A percentile compares a stretch with the other conserved stretches of the same genome.
Evolutionary conservation across 2,329 filamentous ascomycete genomes (phyloP).

Genomic region (Trichophyton simii): DNA sequence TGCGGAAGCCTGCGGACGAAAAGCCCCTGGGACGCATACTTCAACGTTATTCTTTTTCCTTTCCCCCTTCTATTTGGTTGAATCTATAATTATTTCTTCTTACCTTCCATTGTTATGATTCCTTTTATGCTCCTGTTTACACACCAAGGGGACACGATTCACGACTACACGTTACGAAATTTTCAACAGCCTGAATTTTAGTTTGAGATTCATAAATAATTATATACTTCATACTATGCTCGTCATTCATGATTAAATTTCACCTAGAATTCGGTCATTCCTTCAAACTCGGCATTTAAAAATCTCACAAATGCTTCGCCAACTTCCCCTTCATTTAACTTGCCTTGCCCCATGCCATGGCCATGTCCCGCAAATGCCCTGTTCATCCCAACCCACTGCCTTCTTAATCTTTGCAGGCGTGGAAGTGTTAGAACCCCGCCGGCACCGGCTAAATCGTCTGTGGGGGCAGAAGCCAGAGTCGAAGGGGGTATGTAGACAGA

Average conservation of each 20-base stretch:
- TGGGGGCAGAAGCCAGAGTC: constrained; percentile 25
- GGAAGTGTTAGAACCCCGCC: constrained; percentile 32
- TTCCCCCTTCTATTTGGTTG: not conserved
- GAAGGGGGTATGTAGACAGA: constrained; percentile 28
- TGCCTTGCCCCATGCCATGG: constrained; percentile 24
- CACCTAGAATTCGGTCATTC: constrained; percentile 6
- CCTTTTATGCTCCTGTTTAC: not conserved
- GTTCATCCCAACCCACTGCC: constrained; percentile 38
- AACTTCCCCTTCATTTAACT: constrained; percentile 25
- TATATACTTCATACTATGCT: not conserved
- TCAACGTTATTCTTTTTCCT: not conserved
- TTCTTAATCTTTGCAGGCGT: constrained; percentile 31
- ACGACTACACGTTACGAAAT: not conserved
- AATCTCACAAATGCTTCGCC: constrained; percentile 36
- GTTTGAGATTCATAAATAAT: not conserved
- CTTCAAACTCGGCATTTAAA: constrained; percentile 33
- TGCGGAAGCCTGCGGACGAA: not conserved
- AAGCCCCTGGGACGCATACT: not conserved
- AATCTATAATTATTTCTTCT: not conserved
- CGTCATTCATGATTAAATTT: not conserved
- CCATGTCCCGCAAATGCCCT: constrained; percentile 27
- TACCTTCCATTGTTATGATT: not conserved
- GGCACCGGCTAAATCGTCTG: constrained; percentile 32
- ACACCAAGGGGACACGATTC: not conserved
- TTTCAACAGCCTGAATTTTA: not conserved